Evolutionary conservation across 768 basidiomycete species (phyloP).

Genomic region (Amanita muscaria): DNA sequence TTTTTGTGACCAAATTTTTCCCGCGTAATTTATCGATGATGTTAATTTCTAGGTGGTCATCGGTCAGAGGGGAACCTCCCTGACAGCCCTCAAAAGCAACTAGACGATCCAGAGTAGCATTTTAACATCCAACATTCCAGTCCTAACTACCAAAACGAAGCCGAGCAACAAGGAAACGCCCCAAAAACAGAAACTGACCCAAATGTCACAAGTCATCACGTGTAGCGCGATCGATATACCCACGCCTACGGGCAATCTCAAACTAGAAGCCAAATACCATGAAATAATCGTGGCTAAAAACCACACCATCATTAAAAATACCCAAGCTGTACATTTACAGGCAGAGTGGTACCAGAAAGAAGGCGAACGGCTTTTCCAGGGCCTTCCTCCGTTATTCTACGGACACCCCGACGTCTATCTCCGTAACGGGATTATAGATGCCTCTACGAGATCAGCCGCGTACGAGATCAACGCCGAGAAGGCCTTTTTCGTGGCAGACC

Average conservation of each 20-base stretch:
- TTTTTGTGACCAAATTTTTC: no score
- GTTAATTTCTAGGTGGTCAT: conserved; percentile 53
- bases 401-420: conserved; percentile 72
- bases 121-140: background rate
- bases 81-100: conserved; percentile 28
- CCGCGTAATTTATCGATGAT: no score
- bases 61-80: conserved; percentile 66
- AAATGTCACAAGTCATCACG: no score
- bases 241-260: no score
- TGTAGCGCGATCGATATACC: no score
- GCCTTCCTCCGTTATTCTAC: conserved; percentile 54
- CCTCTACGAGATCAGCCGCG: conserved; percentile 40
- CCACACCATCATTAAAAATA: background rate
- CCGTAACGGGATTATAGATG: conserved; percentile 66
- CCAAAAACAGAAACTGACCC: no score
- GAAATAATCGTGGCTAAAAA: background rate
- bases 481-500: conserved; percentile 95
- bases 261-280: background rate
- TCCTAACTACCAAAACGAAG: background rate
- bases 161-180: no score
- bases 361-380: conserved; percentile 21
- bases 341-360: background rate
- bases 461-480: conserved; percentile 61
- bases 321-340: background rate
- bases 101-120: background rate